Evolutionary conservation across 768 basidiomycete genomes (phyloP), one percentile per base, ranked within the genome.

Genomic region (Coprinopsis marcescibilis): DNA sequence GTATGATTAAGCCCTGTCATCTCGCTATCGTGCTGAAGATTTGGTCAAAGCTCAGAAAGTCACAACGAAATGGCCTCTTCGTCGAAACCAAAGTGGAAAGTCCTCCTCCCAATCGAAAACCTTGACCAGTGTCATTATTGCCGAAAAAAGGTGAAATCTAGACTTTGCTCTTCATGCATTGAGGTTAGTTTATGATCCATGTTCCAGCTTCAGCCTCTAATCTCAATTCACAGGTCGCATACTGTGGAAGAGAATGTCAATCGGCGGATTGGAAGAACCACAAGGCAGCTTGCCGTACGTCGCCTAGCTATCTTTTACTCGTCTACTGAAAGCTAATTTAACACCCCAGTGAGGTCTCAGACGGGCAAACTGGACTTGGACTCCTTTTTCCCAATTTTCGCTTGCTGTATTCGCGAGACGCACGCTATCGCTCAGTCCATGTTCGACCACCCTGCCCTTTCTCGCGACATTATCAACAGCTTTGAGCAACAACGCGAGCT

Each of bases 231-330:
- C 21, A 60, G 55, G 61, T 58, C 7, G 52, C 57, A 2, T 71
- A 71, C 40, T 70, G 70, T 48, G 62, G 62, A 11, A 34, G 45
- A 30, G 59, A 52, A 10, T 71, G 69, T 46, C 68, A 71, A 52
- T 64, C 54, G 46, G 55, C 59, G 42, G 64, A 70, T 50, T 72
- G 70, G 69, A 57, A 58, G 42, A 51, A 38, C 23, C 68, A 68
- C 49, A 70, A 66, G 34, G 15, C 20, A 4, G 27, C 37, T 13
- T 49, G 45, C 36, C 21, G 32, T 49, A 17, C 61, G 33, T 48
- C 5, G 15, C 21, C 4, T n/a, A 7, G 13, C 24, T 21, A 13
- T n/a, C 14, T 12, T 8, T 33, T 23, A 12, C 11, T n/a, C 19
- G 8, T 12, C 15, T 8, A 34, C 19, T 10, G 13, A 15, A 21